Evolutionary conservation across 2,329 filamentous ascomycete genomes (phyloP), one percentile per base, ranked within the genome.

Genomic region (Colletotrichum theobromicola): DNA sequence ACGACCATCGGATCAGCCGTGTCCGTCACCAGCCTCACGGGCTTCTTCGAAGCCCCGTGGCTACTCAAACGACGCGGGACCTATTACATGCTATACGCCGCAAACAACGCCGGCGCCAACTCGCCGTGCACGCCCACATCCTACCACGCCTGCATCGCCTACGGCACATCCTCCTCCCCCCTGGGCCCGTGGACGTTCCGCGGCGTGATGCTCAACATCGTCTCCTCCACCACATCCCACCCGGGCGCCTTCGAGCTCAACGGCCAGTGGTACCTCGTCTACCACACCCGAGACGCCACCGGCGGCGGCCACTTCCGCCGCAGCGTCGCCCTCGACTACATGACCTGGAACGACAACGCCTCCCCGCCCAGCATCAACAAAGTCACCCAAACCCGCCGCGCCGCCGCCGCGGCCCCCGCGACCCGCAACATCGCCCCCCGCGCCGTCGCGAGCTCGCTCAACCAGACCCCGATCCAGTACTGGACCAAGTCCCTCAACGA

Each of bases 11-110:
- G 77, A 42, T 62, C 62, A 24, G 71, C 79, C 46, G 74, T 78
- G 9, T 69, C 75, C 24, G 79, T 83, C 26, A 68, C 63, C 37
- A 76, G 74, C 12, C 74, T 84, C 10, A 81, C 77, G 0, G 83
- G 82, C 0, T 85, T 81, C 67, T 85, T 85, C 57, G 83, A 85
- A 62, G 84, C 82, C 0, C 81, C 84, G 0, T 85, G 84, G 84
- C 74, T 85, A 2, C 82, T 82, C 63, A 83, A 83, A 76, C 78
- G 81, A 0, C 78, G 76, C 2, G 71, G 70, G 5, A 84, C 83
- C 0, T 85, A 85, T 71, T 85, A 85, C 77, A 80, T 85, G 79
- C 76, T 85, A 3, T 85, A 84, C 61, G 83, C 83, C 1, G 83
- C 80, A 4, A 85, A 85, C 71, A 84, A 84, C 69, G 83, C 82